phyloP scores from a whole-genome alignment of 2,329 filamentous ascomycete genomes.

The Aspergillus sp. region DNA sequence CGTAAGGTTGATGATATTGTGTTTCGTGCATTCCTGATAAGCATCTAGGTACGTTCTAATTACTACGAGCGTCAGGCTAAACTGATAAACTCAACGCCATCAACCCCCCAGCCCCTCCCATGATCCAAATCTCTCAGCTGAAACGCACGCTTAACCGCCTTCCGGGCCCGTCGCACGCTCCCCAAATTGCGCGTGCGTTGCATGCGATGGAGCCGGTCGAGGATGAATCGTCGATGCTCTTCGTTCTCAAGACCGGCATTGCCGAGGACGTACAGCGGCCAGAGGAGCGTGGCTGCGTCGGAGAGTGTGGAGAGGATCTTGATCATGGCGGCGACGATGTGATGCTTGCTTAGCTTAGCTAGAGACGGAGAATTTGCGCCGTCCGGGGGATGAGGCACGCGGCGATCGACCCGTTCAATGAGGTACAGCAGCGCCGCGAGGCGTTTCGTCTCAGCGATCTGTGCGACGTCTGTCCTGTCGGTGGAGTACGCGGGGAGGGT shows the following conservation, averaged over 20 bases:
- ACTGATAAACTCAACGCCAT: not conserved
- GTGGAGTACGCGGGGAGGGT: constrained; percentile 16
- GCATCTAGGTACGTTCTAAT: no score
- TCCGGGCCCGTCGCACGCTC: constrained; percentile 22
- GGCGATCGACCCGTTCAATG: constrained; percentile 7
- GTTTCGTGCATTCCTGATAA: no score
- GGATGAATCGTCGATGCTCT: constrained; percentile 27
- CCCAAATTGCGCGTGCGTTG: constrained; percentile 27
- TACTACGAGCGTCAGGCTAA: no score
- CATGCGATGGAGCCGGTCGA: constrained; percentile 24
- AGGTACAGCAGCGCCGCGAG: constrained; percentile 30
- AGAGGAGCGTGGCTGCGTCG: constrained; percentile 20
- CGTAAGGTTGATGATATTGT: no score
- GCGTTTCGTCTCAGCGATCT: constrained; percentile 29
- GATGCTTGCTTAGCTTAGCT: not conserved
- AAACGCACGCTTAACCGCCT: constrained; percentile 23
- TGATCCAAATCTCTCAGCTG: constrained; percentile 13
- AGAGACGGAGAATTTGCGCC: not conserved
- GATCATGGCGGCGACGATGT: constrained; percentile 19
- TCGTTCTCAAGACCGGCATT: constrained; percentile 23
- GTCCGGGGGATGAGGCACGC: not conserved
- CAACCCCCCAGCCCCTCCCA: not conserved
- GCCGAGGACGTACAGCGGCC: constrained; percentile 26
- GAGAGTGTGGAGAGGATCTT: constrained; percentile 19
- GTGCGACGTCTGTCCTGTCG: constrained; percentile 18